phyloP scores from a whole-genome alignment of 2,329 filamentous ascomycete genomes.

The Colletotrichum melonis region DNA sequence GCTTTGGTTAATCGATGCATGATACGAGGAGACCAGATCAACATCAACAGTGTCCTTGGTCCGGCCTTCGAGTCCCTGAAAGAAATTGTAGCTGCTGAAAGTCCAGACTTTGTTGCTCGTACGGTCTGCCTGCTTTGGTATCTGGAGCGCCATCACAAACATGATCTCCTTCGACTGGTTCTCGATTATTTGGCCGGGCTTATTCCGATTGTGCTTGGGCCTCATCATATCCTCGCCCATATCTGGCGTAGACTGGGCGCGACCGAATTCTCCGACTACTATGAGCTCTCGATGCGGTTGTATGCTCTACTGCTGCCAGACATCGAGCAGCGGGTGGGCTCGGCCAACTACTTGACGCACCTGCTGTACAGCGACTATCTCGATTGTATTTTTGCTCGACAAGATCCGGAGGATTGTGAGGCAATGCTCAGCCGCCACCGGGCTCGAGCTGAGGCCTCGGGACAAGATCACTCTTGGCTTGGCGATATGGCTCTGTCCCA shows the following conservation, averaged over 20 bases:
- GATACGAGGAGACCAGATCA: conserved; percentile 46
- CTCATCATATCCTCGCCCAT: conserved; percentile 43
- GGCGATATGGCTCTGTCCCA: conserved; percentile 46
- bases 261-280: conserved; percentile 46
- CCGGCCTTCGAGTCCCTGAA: conserved; percentile 50
- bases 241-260: conserved; percentile 46
- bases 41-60: conserved; percentile 44
- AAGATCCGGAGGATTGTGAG: conserved; percentile 42
- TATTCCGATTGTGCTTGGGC: conserved; percentile 45
- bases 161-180: conserved; percentile 46
- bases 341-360: conserved; percentile 47
- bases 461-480: conserved; percentile 45
- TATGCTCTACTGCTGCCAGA: conserved; percentile 45
- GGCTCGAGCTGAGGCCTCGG: conserved; percentile 43
- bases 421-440: conserved; percentile 43
- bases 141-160: conserved; percentile 46
- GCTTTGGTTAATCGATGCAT: conserved; percentile 47
- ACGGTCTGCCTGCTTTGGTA: conserved; percentile 50
- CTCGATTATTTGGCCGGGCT: conserved; percentile 45
- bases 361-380: conserved; percentile 49
- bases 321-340: conserved; percentile 45
- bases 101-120: conserved; percentile 46
- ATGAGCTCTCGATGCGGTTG: conserved; percentile 45
- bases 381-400: conserved; percentile 45
- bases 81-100: conserved; percentile 46